Evolutionary conservation across 2,329 filamentous ascomycete genomes (phyloP).

Genomic region (Penicillium sp.): DNA sequence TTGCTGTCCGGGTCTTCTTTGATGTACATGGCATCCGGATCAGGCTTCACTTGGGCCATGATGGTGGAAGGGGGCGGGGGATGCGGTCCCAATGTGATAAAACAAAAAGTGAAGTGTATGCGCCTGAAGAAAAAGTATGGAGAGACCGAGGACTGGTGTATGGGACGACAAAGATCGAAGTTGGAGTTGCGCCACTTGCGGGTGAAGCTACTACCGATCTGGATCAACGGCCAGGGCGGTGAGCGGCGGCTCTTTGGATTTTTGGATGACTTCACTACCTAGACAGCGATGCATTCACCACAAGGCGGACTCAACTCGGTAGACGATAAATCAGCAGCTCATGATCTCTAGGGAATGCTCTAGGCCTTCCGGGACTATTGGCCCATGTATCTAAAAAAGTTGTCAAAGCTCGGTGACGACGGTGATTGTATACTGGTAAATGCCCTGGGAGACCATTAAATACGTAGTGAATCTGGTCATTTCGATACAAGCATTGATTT

Average conservation of each 20-base stretch:
- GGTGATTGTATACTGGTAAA: background rate
- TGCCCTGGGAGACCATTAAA: background rate
- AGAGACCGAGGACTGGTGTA: background rate
- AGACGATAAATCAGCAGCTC: background rate
- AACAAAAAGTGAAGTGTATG: background rate
- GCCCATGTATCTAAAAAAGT: background rate
- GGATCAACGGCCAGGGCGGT: conserved; percentile 3
- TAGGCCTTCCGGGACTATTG: background rate
- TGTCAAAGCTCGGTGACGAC: background rate
- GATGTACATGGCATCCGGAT: conserved; percentile 39
- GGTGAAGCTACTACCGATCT: conserved; percentile 5
- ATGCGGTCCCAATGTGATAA: background rate
- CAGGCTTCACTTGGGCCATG: conserved; percentile 40
- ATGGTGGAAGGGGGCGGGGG: conserved; percentile 7
- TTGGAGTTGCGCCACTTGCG: conserved; percentile 8
- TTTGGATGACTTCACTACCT: conserved; percentile 3
- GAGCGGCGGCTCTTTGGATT: conserved; percentile 1
- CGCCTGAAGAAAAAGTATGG: background rate
- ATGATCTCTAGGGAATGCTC: background rate
- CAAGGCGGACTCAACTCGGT: background rate
- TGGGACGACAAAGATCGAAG: background rate
- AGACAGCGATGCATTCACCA: background rate
- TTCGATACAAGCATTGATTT: background rate
- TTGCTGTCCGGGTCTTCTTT: conserved; percentile 42
- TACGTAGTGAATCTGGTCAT: background rate